Conservation (phyloP, 1,139 yeast genomes). For the Candida pseudoviswanathii region DNA sequence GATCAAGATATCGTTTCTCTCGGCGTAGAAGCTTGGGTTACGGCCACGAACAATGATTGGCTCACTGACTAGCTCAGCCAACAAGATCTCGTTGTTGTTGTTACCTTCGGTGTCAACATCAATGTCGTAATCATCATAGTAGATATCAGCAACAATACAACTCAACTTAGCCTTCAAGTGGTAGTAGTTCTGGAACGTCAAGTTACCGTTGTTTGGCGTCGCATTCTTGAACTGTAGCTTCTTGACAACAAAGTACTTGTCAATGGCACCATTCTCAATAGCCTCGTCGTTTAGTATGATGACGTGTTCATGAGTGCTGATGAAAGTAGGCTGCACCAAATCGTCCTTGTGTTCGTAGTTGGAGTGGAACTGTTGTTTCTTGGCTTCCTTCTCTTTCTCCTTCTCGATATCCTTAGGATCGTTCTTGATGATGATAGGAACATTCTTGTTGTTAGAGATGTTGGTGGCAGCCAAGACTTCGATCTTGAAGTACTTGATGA, state of each 20-base stretch:
- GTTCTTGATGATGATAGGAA: slow-evolving; percentile 32
- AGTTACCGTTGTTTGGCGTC: slow-evolving; percentile 65
- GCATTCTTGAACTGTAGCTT: slow-evolving; percentile 62
- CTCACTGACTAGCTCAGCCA: slow-evolving; percentile 40
- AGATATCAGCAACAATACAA: slow-evolving; percentile 47
- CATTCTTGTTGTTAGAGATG: slow-evolving; percentile 27
- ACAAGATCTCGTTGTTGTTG: slow-evolving; percentile 34
- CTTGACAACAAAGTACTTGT: slow-evolving; percentile 38
- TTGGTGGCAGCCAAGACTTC: slow-evolving; percentile 42
- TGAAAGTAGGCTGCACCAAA: slow-evolving; percentile 22
- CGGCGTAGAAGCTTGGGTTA: slow-evolving; percentile 64
- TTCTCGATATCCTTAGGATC: slow-evolving; percentile 23
- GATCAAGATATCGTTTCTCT: slow-evolving; percentile 52
- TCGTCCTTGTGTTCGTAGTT: slow-evolving; percentile 19
- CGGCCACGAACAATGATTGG: slow-evolving; percentile 69
- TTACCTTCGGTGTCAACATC: slow-evolving; percentile 21
- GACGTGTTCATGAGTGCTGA: slow-evolving; percentile 32
- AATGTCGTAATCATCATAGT: slow-evolving; percentile 44
- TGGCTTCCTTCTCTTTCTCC: slow-evolving; percentile 25
- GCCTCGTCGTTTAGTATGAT: slow-evolving; percentile 31
- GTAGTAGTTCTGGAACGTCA: slow-evolving; percentile 58
- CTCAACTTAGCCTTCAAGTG: slow-evolving; percentile 48
- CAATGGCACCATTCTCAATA: slow-evolving; percentile 26
- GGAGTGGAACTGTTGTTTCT: slow-evolving; percentile 18
- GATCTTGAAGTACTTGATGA: slow-evolving; percentile 42